Percentiles rank a stretch among this genome's conserved stretches.
phyloP scores from a whole-genome alignment of 192 early-diverging fungal species.

The Backusella tarrabulga region DNA sequence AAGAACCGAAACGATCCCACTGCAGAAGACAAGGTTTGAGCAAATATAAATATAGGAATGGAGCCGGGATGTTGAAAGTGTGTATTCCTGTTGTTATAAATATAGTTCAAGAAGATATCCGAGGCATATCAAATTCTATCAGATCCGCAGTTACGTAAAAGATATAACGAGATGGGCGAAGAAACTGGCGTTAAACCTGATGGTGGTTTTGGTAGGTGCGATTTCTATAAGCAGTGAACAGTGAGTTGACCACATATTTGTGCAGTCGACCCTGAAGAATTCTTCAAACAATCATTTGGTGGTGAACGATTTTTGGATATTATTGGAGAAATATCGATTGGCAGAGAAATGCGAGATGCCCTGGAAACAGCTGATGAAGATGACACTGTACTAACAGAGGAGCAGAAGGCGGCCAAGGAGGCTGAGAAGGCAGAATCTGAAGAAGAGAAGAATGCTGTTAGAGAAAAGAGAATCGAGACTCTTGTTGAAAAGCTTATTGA shows the following conservation, averaged over 20 bases:
- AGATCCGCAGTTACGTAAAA: constrained; percentile 82
- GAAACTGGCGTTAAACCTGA: constrained; percentile 58
- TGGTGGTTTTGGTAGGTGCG: constrained; percentile 57
- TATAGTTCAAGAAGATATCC: constrained; percentile 89
- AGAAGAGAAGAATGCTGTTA: constrained; percentile 55
- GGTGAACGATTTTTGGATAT: constrained; percentile 96
- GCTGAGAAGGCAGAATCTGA: constrained; percentile 54
- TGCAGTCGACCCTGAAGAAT: constrained; percentile 87
- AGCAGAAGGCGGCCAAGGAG: constrained; percentile 61
- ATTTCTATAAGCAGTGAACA: not conserved
- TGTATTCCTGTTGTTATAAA: not conserved
- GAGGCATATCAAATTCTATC: constrained; percentile 97
- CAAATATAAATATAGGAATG: not conserved
- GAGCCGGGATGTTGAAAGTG: not conserved
- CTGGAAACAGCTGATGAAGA: constrained; percentile 62
- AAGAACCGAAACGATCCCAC: constrained; percentile 54
- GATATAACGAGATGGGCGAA: constrained; percentile 87
- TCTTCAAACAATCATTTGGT: constrained; percentile 97
- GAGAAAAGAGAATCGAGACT: constrained; percentile 65
- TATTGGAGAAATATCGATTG: constrained; percentile 98
- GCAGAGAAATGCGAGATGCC: constrained; percentile 86
- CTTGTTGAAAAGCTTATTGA: constrained; percentile 69
- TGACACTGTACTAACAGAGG: constrained; percentile 37
- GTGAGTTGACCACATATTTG: not conserved
- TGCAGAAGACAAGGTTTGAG: constrained; percentile 32